Evolutionary conservation across 2,329 filamentous ascomycete species (phyloP), one percentile per base, ranked within the genome.

Genomic region (Ceratocystis huliohia): DNA sequence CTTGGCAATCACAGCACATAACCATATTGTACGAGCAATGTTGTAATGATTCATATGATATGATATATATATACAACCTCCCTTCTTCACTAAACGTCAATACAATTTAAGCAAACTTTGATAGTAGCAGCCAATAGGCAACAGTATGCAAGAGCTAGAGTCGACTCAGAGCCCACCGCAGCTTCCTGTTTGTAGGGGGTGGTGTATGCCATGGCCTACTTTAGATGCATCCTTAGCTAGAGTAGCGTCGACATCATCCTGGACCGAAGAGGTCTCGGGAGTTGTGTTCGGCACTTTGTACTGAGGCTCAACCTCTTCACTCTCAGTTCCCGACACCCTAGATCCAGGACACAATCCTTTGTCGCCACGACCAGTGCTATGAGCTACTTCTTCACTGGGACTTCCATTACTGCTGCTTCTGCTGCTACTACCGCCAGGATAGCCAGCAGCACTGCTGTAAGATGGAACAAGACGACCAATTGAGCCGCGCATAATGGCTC

Each of bases 401-500:
- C 48, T 53, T 8, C n/a, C 22, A 53, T 8, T 22, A 53, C 48
- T 25, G 48, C n/a, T 56, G 56, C 30, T 25, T 33, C 13, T 59
- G 28, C 30, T 37, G 28, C 28, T 59, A 4, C 25, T 15, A 4
- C 56, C 17, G 1, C 30, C 56, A 53, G n/a, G n/a, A 59, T 59
- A 59, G 7, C 30, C 48, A 65, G 30, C 48, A 30, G 4, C 22
- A 6, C 37, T 50, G 15, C 63, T 65, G 33, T 56, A 65, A 44
- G 62, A 61, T 22, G 46, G 56, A 5, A 67, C 63, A 8, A 67
- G 56, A 7, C 66, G 45, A 6, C 66, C 66, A 65, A 67, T 50
- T 0, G 66, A 67, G 28, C 63, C 63, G 46, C 61, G 37, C 44
- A 65, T 62, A 45, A 67, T 62, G 62, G 66, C 66, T 45, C 53